These are phyloP conservation scores for Solanum etuberosum DNA, from an alignment of 257 asterid genomes.

Conservation along the genomic window DNA sequence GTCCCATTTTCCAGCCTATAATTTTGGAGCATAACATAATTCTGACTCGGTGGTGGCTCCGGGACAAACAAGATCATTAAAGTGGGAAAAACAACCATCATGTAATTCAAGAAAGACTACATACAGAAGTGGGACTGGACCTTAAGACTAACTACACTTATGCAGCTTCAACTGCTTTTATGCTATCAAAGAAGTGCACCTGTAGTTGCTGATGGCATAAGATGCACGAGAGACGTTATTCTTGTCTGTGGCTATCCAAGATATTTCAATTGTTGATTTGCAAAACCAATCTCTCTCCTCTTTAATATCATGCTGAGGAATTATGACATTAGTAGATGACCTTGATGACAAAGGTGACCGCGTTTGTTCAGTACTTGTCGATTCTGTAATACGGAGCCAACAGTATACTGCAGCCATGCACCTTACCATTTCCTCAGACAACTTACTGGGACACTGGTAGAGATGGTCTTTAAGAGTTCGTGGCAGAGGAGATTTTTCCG, in stretches of 20 bases:
- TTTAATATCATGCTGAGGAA: conserved; percentile 17
- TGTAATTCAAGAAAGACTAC: not conserved
- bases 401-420: conserved; percentile 52
- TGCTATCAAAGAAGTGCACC: conserved; percentile 10
- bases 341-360: conserved; percentile 22
- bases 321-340: conserved; percentile 26
- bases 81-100: not conserved
- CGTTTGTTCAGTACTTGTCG: conserved; percentile 21
- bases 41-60: not conserved
- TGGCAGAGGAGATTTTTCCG: conserved; percentile 15
- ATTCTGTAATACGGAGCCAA: conserved; percentile 34
- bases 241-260: conserved; percentile 42
- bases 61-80: not conserved
- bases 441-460: conserved; percentile 54
- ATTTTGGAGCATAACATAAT: not conserved
- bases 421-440: conserved; percentile 61
- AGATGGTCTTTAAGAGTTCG: conserved; percentile 52
- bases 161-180: not conserved
- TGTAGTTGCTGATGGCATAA: conserved; percentile 44
- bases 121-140: not conserved
- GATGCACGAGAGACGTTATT: conserved; percentile 41
- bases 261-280: conserved; percentile 32
- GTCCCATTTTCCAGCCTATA: not conserved
- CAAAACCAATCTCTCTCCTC: conserved; percentile 31
- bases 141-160: not conserved